phyloP scores from a whole-genome alignment of 495 filamentous ascomycete genomes.

The Penicillium chermesinum region DNA sequence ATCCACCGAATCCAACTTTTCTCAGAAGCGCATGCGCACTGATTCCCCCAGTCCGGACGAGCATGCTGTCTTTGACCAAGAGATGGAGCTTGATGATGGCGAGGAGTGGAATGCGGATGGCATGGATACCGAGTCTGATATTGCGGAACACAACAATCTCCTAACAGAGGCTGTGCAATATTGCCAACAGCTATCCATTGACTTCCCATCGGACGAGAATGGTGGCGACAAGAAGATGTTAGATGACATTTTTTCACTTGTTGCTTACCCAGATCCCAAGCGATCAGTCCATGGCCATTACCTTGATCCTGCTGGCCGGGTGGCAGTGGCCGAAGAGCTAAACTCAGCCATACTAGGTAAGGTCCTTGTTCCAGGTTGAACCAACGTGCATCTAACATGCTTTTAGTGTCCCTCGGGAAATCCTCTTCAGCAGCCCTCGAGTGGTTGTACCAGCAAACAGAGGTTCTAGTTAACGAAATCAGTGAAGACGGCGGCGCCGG shows the following conservation, averaged over 20 bases:
- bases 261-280: slow-evolving; percentile 79
- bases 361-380: slow-evolving; percentile 8
- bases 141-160: slow-evolving; percentile 47
- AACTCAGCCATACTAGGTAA: slow-evolving; percentile 90
- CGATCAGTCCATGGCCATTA: slow-evolving; percentile 70
- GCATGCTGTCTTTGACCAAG: slow-evolving; percentile 57
- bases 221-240: slow-evolving; percentile 69
- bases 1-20: slow-evolving; percentile 19
- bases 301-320: slow-evolving; percentile 68
- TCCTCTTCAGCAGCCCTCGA: slow-evolving; percentile 84
- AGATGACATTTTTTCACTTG: slow-evolving; percentile 79
- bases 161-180: slow-evolving; percentile 70
- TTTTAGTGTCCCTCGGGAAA: slow-evolving; percentile 79
- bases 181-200: slow-evolving; percentile 68
- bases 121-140: slow-evolving; percentile 48
- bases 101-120: slow-evolving; percentile 48
- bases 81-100: slow-evolving; percentile 75
- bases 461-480: slow-evolving; percentile 75
- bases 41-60: slow-evolving; percentile 30
- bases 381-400: neutral
- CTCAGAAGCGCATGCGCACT: slow-evolving; percentile 23
- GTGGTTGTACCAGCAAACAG: slow-evolving; percentile 80
- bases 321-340: slow-evolving; percentile 84
- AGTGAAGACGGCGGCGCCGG: slow-evolving; percentile 78
- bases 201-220: slow-evolving; percentile 65